A percentile compares a stretch with the other conserved stretches of the same genome.
phyloP scores from a whole-genome alignment of 768 basidiomycete species.

The Lepiota venenata region DNA sequence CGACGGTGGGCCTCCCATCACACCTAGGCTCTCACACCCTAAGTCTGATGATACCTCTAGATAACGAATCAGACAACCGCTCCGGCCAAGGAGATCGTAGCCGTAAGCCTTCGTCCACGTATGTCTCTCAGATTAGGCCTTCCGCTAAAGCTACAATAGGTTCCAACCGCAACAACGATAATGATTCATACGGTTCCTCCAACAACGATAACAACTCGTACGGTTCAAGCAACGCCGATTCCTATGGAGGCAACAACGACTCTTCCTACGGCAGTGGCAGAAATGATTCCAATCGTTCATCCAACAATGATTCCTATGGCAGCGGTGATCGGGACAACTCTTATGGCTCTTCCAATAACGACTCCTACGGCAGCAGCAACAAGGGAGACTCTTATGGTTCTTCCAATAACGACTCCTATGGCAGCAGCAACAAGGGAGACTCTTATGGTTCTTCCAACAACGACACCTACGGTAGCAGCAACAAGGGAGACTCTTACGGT shows the following conservation, averaged over 20 bases:
- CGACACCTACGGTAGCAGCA: not conserved
- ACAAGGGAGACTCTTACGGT: slow-evolving; percentile 12
- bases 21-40: not conserved
- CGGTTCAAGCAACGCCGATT: slow-evolving; percentile 12
- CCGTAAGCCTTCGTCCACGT: too few species aligned
- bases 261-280: slow-evolving; percentile 14
- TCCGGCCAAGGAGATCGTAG: not conserved
- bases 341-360: slow-evolving; percentile 23
- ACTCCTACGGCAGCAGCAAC: slow-evolving; percentile 19
- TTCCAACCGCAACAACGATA: not conserved
- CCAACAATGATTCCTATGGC: slow-evolving; percentile 10
- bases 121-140: too few species aligned
- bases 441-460: slow-evolving; percentile 9
- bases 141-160: too few species aligned
- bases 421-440: too few species aligned
- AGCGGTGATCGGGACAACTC: slow-evolving; percentile 9
- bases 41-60: too few species aligned
- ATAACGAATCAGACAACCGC: not conserved
- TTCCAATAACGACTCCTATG: slow-evolving; percentile 1
- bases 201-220: slow-evolving; percentile 19
- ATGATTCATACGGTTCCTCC: slow-evolving; percentile 13
- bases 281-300: slow-evolving; percentile 16
- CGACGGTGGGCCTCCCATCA: not conserved
- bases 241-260: slow-evolving; percentile 20
- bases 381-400: not conserved